phyloP scores from a whole-genome alignment of 371 early-diverging fungal species.

The Circinella minor region DNA sequence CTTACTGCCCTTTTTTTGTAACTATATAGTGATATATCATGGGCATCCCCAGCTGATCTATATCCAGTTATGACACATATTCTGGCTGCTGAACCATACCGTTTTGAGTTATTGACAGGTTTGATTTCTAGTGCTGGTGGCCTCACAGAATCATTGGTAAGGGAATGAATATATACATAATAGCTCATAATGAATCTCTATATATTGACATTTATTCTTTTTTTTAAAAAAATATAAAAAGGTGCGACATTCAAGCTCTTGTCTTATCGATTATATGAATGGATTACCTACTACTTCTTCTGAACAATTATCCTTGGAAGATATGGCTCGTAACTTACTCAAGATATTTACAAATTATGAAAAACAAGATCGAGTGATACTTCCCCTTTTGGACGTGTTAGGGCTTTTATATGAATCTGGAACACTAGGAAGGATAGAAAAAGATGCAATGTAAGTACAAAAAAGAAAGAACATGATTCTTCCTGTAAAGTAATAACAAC shows the following conservation, averaged over 20 bases:
- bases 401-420: slow-evolving; percentile 70
- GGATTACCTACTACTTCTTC: slow-evolving; percentile 35
- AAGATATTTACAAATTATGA: slow-evolving; percentile 50
- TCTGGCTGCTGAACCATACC: slow-evolving; percentile 58
- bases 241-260: slow-evolving; percentile 75
- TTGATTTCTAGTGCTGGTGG: slow-evolving; percentile 82
- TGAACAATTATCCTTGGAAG: slow-evolving; percentile 24
- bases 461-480: too few species aligned
- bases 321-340: slow-evolving; percentile 42
- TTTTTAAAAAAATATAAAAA: slow-evolving; percentile 14
- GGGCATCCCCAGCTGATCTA: slow-evolving; percentile 70
- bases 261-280: slow-evolving; percentile 66
- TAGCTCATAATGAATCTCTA: too few species aligned
- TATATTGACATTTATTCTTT: too few species aligned
- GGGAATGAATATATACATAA: not conserved
- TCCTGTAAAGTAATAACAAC: too few species aligned
- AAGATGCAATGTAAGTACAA: slow-evolving; percentile 38
- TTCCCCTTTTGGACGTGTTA: slow-evolving; percentile 69
- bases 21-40: slow-evolving; percentile 52
- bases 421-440: slow-evolving; percentile 40
- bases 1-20: not conserved
- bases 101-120: slow-evolving; percentile 68
- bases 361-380: slow-evolving; percentile 66
- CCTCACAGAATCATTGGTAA: slow-evolving; percentile 78
- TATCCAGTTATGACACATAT: slow-evolving; percentile 68